A percentile compares a stretch with the other conserved stretches of the same genome.
These are phyloP conservation scores for Kazachstania africana DNA, from an alignment of 805 yeast genomes.

Conservation along the genomic window DNA sequence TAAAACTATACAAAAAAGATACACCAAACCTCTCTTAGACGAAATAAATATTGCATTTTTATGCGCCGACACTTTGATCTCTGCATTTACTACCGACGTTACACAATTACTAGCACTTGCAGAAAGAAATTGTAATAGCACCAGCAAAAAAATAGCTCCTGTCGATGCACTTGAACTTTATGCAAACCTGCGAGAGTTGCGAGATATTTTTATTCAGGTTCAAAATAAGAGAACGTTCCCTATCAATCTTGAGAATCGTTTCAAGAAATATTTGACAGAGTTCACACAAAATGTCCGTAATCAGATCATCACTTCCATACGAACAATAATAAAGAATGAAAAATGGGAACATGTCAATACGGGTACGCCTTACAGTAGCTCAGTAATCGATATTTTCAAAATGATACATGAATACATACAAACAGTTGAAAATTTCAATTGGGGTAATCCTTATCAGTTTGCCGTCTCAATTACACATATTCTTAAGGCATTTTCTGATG, in stretches of 20 bases:
- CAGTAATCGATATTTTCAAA: constrained; percentile 57
- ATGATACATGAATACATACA: constrained; percentile 46
- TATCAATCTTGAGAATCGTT: constrained; percentile 45
- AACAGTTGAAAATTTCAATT: constrained; percentile 47
- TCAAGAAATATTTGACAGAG: constrained; percentile 37
- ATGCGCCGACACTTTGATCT: constrained; percentile 37
- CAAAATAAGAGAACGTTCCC: constrained; percentile 31
- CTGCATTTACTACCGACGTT: constrained; percentile 43
- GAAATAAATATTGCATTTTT: constrained; percentile 40
- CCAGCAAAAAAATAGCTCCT: constrained; percentile 29
- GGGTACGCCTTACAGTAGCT: constrained; percentile 37
- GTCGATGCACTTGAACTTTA: constrained; percentile 51
- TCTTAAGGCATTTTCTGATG: constrained; percentile 51
- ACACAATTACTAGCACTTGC: constrained; percentile 40
- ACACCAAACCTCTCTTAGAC: constrained; percentile 50
- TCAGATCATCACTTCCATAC: constrained; percentile 22
- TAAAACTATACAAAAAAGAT: constrained; percentile 43
- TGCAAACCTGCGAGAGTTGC: constrained; percentile 38
- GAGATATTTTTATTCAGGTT: constrained; percentile 41
- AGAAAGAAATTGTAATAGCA: constrained; percentile 25
- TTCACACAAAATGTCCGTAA: constrained; percentile 37
- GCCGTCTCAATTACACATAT: constrained; percentile 51
- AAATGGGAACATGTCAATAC: constrained; percentile 41
- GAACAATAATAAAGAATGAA: constrained; percentile 36
- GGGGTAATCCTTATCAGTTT: constrained; percentile 54